These are phyloP conservation scores for Phlebopus sp. DNA, from an alignment of 1,284 basidiomycete genomes.

Conservation along the genomic window DNA sequence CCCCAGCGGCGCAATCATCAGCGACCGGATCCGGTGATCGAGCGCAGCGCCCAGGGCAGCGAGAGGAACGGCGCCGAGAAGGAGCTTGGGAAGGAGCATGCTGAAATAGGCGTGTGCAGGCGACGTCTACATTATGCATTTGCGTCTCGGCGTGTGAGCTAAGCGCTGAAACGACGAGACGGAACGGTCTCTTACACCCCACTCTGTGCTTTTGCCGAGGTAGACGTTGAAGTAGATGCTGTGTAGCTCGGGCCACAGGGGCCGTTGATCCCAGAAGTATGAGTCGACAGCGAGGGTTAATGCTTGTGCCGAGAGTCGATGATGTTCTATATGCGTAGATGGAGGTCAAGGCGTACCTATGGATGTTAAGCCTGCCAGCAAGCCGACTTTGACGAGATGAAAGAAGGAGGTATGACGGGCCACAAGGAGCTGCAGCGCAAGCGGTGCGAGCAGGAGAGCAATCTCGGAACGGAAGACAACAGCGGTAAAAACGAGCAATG, in stretches of 20 bases:
- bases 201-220: constrained; percentile 83
- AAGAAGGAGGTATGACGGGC: constrained; percentile 42
- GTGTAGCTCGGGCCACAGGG: constrained; percentile 86
- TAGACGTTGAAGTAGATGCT: constrained; percentile 86
- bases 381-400: constrained; percentile 50
- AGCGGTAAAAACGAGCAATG: constrained; percentile 62
- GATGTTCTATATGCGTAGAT: background rate
- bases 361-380: constrained; percentile 52
- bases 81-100: constrained; percentile 74
- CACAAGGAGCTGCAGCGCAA: constrained; percentile 58
- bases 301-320: constrained; percentile 38
- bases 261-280: constrained; percentile 75
- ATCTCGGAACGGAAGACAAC: constrained; percentile 85
- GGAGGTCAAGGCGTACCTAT: constrained; percentile 46
- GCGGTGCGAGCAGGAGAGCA: constrained; percentile 60
- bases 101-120: constrained; percentile 74
- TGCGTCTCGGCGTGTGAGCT: constrained; percentile 3
- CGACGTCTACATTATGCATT: constrained; percentile 52
- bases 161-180: background rate
- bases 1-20: constrained; percentile 50
- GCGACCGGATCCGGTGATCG: constrained; percentile 47
- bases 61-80: constrained; percentile 68
- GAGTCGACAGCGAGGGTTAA: constrained; percentile 75
- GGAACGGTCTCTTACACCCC: constrained; percentile 70
- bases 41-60: constrained; percentile 48